Evolutionary conservation across 2,329 filamentous ascomycete genomes (phyloP), one percentile per base, ranked within the genome.

Genomic region (Calycina marina): DNA sequence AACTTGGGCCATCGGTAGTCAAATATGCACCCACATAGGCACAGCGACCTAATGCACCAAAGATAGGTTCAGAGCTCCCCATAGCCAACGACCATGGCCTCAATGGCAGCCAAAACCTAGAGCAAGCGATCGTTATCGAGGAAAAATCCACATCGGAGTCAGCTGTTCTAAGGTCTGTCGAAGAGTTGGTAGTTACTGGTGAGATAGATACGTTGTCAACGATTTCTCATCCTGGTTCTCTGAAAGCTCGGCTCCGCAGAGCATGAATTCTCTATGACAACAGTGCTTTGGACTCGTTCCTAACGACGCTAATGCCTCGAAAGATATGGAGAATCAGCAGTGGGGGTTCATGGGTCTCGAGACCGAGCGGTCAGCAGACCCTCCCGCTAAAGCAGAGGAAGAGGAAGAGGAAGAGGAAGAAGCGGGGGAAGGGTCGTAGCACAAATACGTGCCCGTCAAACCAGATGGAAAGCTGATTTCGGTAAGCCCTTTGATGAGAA

Each of bases 301-400:
- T 39, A 4, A 14, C 8, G 5, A 13, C 18, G 24, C 37, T n/a
- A n/a, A n/a, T 2, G 32, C 27, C 10, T 17, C 28, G 9, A 27
- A 32, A 25, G 37, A 40, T 10, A 22, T 37, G 8, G 31, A 40
- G 4, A 48, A 53, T 16, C 55, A 54, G 14, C 39, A 57, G 4
- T 72, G 59, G 40, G 51, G 57, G 1, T 52, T 59, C 29, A 54
- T 69, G 3, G 63, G 75, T 45, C 69, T 68, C 0, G 59, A 60
- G 2, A 56, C 63, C 2, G 62, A 68, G 31, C 63, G 59, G 51
- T 56, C 56, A 1, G 56, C 61, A 27, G 52, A 52, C 2, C 56
- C 57, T 27, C 57, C 62, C 0, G 44, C 57, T 4, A 50, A 53
- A 12, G 72, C 67, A 67, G 52, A 60, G 30, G 47, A 43, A 10